Conservation (phyloP, 2,329 filamentous ascomycete genomes). For the Fusarium napiforme region DNA sequence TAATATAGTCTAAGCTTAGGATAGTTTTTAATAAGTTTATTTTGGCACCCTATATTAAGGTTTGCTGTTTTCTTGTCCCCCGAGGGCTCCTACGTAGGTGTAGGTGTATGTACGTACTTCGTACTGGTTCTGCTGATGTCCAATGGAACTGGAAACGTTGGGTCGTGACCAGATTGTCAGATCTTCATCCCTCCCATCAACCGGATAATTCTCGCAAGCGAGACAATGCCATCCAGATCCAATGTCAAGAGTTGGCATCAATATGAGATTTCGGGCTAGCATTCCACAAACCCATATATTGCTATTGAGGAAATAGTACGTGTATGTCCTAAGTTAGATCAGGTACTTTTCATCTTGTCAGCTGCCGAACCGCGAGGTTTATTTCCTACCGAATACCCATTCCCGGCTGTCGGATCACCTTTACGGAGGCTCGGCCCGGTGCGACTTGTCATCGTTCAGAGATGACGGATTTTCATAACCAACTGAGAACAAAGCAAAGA, state of each 20-base stretch:
- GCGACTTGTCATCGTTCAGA: background rate
- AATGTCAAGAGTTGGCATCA: background rate
- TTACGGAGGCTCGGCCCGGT: conserved; percentile 26
- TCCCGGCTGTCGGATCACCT: conserved; percentile 10
- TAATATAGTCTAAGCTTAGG: too few relatives aligned
- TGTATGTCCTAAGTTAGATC: background rate
- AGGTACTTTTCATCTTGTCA: background rate
- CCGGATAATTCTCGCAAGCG: conserved; percentile 1
- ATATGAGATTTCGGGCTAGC: background rate
- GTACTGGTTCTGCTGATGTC: too few relatives aligned
- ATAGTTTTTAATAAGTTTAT: too few relatives aligned
- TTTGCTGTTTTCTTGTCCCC: too few relatives aligned
- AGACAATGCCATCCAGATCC: background rate
- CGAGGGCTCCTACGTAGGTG: too few relatives aligned
- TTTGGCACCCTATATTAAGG: too few relatives aligned
- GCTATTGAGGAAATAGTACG: background rate
- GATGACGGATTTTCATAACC: background rate
- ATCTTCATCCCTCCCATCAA: background rate
- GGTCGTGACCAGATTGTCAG: conserved; percentile 19
- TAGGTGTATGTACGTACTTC: background rate
- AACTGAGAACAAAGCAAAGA: background rate
- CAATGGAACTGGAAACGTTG: conserved; percentile 11
- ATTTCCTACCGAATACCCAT: conserved; percentile 11
- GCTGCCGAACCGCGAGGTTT: background rate
- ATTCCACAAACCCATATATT: background rate